Percentiles rank a stretch among this genome's conserved stretches.
Evolutionary conservation across 2,329 filamentous ascomycete species (phyloP).

Genomic region (Paramyrothecium sp.): DNA sequence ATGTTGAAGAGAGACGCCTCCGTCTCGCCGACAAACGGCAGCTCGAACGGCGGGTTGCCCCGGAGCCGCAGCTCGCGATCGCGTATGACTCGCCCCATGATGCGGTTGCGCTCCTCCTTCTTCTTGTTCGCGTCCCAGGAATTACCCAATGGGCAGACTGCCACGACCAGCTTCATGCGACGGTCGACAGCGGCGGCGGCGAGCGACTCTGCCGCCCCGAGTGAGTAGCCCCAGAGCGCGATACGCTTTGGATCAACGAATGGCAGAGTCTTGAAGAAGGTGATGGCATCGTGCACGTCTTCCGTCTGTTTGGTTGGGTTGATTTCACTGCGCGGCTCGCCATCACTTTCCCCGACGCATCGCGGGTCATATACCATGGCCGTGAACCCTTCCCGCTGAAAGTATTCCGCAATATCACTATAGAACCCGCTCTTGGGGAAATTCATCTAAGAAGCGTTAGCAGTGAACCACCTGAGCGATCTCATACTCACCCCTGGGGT

Average conservation of each 20-base stretch:
- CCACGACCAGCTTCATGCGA: conserved; percentile 18
- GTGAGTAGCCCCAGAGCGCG: conserved; percentile 26
- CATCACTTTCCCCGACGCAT: conserved; percentile 32
- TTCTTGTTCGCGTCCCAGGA: neutral
- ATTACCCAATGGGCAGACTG: neutral
- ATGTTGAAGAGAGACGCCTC: neutral
- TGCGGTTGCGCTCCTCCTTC: conserved; percentile 1
- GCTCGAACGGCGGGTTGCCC: conserved; percentile 34
- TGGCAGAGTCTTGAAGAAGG: conserved; percentile 33
- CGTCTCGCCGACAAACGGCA: conserved; percentile 18
- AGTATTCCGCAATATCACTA: conserved; percentile 27
- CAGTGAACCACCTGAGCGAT: neutral
- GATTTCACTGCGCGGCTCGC: conserved; percentile 33
- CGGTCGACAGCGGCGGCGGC: conserved; percentile 23
- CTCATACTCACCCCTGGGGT: conserved; percentile 24
- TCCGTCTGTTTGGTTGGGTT: conserved; percentile 28
- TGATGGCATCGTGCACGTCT: conserved; percentile 34
- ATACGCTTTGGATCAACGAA: conserved; percentile 29
- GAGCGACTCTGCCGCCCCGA: conserved; percentile 22
- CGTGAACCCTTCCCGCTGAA: conserved; percentile 31
- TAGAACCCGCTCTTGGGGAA: conserved; percentile 27
- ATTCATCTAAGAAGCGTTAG: conserved; percentile 9
- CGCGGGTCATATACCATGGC: conserved; percentile 35
- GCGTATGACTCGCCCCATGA: conserved; percentile 19
- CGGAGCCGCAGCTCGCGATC: conserved; percentile 33